Conservation (phyloP, 2,329 filamentous ascomycete genomes). For the Biscogniauxia mediterranea region DNA sequence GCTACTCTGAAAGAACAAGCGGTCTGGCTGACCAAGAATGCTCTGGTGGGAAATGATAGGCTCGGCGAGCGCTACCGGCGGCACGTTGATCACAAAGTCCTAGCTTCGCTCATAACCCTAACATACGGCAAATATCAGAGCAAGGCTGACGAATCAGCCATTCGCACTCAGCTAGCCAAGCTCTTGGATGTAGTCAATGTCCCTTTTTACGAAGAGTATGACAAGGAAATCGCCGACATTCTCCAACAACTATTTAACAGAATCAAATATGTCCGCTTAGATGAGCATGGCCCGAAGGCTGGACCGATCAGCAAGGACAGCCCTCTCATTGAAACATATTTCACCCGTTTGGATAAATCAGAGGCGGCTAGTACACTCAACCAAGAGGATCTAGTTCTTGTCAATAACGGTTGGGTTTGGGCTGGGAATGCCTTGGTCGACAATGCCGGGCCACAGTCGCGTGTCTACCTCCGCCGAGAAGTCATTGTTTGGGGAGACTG, state of each 20-base stretch:
- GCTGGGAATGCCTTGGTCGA: constrained; percentile 91
- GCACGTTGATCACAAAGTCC: constrained; percentile 64
- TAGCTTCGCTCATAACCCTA: constrained; percentile 65
- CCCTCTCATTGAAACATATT: constrained; percentile 90
- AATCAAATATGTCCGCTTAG: constrained; percentile 91
- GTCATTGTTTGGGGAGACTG: constrained; percentile 99
- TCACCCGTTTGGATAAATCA: constrained; percentile 82
- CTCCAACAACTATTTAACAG: constrained; percentile 91
- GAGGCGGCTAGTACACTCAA: constrained; percentile 74
- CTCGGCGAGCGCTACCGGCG: constrained; percentile 80
- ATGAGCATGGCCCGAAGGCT: constrained; percentile 83
- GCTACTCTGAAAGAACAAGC: constrained; percentile 50
- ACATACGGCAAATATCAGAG: constrained; percentile 66
- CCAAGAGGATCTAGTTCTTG: constrained; percentile 74
- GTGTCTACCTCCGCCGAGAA: constrained; percentile 91
- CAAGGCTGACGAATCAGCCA: constrained; percentile 49
- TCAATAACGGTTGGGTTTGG: constrained; percentile 99
- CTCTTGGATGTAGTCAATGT: constrained; percentile 84
- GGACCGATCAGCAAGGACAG: constrained; percentile 74
- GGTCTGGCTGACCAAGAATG: constrained; percentile 65
- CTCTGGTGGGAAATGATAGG: constrained; percentile 66
- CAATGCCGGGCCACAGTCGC: constrained; percentile 85
- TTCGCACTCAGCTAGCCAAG: constrained; percentile 54
- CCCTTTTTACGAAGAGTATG: constrained; percentile 88
- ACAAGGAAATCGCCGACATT: constrained; percentile 77